Conservation (phyloP, 441 rosid species). For the Gossypium armourianum region DNA sequence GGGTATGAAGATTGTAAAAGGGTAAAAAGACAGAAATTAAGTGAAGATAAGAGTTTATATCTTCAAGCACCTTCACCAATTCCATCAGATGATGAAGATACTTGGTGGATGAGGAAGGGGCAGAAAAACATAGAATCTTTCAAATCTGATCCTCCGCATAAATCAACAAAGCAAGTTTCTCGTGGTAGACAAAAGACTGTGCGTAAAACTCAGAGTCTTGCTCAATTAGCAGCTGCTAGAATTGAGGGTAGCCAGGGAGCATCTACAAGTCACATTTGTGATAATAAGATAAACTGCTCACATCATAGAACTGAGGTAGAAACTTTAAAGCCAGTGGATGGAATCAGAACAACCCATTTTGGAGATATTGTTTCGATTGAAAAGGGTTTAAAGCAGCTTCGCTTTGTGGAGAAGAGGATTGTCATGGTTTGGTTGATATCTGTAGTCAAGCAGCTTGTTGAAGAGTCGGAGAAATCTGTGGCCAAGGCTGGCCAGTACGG, state of each 20-base stretch:
- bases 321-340: constrained; percentile 43
- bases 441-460: constrained; percentile 67
- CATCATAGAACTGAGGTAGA: constrained; percentile 50
- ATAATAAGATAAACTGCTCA: constrained; percentile 59
- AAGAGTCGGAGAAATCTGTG: constrained; percentile 58
- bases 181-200: constrained; percentile 80
- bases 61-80: constrained; percentile 57
- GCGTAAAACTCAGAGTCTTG: constrained; percentile 79
- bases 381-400: constrained; percentile 64
- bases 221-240: constrained; percentile 88
- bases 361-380: constrained; percentile 65
- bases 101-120: constrained; percentile 90
- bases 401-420: constrained; percentile 66
- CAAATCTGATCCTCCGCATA: constrained; percentile 59
- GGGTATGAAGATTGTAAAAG: constrained; percentile 90
- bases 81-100: constrained; percentile 83
- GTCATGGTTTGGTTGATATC: constrained; percentile 69
- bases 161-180: constrained; percentile 58
- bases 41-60: constrained; percentile 59
- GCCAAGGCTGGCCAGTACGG: constrained; percentile 49
- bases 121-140: constrained; percentile 39
- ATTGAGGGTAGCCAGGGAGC: constrained; percentile 98
- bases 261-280: constrained; percentile 92
- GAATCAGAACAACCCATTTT: constrained; percentile 31
- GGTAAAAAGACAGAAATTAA: constrained; percentile 63